Conservation (phyloP, 2,329 filamentous ascomycete species). For the Trichoderma arundinaceum region DNA sequence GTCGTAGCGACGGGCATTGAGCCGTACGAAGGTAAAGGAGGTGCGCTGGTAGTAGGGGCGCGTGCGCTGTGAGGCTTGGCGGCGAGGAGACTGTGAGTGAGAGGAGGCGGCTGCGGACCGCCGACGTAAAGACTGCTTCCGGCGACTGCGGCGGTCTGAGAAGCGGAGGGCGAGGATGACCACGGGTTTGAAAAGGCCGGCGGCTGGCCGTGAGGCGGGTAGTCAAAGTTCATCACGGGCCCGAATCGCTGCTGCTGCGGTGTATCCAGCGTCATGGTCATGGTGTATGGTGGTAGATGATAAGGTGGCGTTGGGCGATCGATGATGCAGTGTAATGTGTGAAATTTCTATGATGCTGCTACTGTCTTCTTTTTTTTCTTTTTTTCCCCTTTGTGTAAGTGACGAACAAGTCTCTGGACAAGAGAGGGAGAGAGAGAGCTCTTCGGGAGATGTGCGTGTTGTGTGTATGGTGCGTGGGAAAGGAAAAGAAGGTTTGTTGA, state of each 20-base stretch:
- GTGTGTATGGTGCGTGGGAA: constrained; percentile 25
- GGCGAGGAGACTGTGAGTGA: constrained; percentile 63
- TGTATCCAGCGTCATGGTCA: constrained; percentile 95
- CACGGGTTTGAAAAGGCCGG: constrained; percentile 92
- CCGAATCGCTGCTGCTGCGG: constrained; percentile 84
- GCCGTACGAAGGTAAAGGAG: constrained; percentile 71
- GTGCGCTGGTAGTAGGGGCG: constrained; percentile 62
- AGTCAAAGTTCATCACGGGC: constrained; percentile 78
- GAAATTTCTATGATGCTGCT: neutral
- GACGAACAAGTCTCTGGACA: constrained; percentile 9
- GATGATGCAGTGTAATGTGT: neutral
- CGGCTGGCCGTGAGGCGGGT: constrained; percentile 57
- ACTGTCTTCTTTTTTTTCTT: neutral
- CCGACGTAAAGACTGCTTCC: constrained; percentile 67
- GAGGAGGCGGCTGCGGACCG: constrained; percentile 52
- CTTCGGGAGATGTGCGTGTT: constrained; percentile 30
- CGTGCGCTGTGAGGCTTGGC: constrained; percentile 56
- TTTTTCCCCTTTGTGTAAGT: constrained; percentile 1
- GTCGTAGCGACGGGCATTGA: constrained; percentile 75
- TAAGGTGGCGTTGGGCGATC: neutral
- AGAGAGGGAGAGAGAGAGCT: constrained; percentile 15
- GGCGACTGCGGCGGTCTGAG: constrained; percentile 54
- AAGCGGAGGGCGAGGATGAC: constrained; percentile 63
- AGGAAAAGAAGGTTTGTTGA: constrained; percentile 50
- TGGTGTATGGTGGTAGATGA: constrained; percentile 53